Evolutionary conservation across 2,329 filamentous ascomycete species (phyloP).

Genomic region (Akanthomyces lecanii): DNA sequence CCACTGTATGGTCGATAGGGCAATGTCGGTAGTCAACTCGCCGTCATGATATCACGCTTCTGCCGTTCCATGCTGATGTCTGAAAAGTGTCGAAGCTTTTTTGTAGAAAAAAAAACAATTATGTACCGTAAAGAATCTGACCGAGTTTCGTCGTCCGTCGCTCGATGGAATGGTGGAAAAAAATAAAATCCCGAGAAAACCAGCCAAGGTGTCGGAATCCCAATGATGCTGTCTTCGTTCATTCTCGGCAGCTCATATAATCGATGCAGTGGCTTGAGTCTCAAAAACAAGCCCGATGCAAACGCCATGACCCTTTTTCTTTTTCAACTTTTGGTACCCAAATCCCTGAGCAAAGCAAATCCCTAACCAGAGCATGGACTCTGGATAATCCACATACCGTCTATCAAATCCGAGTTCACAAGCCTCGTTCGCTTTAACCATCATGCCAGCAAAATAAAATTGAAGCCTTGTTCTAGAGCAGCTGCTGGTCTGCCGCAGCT

Average conservation of each 20-base stretch:
- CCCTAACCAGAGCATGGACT: neutral
- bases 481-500: neutral
- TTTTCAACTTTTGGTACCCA: slow-evolving; percentile 14
- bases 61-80: slow-evolving; percentile 3
- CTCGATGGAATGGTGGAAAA: slow-evolving; percentile 1
- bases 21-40: neutral
- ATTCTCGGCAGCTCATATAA: neutral
- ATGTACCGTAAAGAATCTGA: slow-evolving; percentile 9
- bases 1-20: slow-evolving; percentile 1
- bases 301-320: slow-evolving; percentile 8
- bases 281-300: slow-evolving; percentile 9
- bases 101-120: slow-evolving; percentile 6
- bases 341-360: slow-evolving; percentile 2
- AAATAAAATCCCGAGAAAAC: neutral
- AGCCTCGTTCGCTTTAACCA: slow-evolving; percentile 8
- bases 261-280: neutral
- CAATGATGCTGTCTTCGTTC: neutral
- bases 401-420: slow-evolving; percentile 10
- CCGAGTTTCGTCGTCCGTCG: slow-evolving; percentile 10
- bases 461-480: neutral
- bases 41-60: slow-evolving; percentile 7
- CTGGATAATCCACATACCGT: neutral
- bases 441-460: slow-evolving; percentile 14
- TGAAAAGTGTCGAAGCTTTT: slow-evolving; percentile 9
- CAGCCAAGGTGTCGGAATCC: slow-evolving; percentile 6